Conservation (phyloP, 805 yeast genomes). For the Myxozyma sirexii region DNA sequence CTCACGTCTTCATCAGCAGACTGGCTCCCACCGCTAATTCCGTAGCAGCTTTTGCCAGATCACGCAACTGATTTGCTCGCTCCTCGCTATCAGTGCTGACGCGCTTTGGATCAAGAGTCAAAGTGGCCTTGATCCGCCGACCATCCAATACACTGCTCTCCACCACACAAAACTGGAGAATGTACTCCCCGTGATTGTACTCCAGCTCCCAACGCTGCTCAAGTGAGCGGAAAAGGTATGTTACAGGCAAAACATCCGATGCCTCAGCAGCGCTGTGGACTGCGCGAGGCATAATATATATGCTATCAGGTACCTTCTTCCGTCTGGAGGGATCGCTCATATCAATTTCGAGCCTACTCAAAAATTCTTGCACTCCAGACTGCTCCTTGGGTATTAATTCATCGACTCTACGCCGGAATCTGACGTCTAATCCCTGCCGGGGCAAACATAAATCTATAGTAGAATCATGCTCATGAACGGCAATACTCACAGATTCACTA, state of each 20-base stretch:
- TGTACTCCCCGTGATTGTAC: slow-evolving; percentile 17
- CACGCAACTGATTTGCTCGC: slow-evolving; percentile 8
- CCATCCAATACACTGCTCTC: slow-evolving; percentile 31
- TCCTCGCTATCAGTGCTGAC: not conserved
- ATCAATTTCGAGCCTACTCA: slow-evolving; percentile 8
- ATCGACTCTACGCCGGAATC: slow-evolving; percentile 14
- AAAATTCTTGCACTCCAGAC: slow-evolving; percentile 7
- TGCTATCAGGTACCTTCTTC: slow-evolving; percentile 14
- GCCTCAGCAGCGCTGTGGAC: not conserved
- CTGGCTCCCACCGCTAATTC: slow-evolving; percentile 24
- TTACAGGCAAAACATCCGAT: no score
- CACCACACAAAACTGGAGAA: slow-evolving; percentile 17
- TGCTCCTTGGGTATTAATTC: slow-evolving; percentile 2
- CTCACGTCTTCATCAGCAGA: slow-evolving; percentile 12
- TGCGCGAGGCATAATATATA: not conserved
- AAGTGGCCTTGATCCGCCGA: slow-evolving; percentile 18
- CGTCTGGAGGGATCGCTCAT: slow-evolving; percentile 1
- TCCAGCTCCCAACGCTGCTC: slow-evolving; percentile 24
- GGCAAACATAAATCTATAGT: slow-evolving; percentile 22
- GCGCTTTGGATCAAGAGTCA: slow-evolving; percentile 1
- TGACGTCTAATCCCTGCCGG: slow-evolving; percentile 17
- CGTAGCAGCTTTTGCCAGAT: slow-evolving; percentile 16
- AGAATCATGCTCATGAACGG: slow-evolving; percentile 1
- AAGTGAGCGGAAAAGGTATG: slow-evolving; percentile 19
- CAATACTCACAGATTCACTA: not conserved